Conservation (phyloP, 805 yeast genomes). For the Candida silvatica region DNA sequence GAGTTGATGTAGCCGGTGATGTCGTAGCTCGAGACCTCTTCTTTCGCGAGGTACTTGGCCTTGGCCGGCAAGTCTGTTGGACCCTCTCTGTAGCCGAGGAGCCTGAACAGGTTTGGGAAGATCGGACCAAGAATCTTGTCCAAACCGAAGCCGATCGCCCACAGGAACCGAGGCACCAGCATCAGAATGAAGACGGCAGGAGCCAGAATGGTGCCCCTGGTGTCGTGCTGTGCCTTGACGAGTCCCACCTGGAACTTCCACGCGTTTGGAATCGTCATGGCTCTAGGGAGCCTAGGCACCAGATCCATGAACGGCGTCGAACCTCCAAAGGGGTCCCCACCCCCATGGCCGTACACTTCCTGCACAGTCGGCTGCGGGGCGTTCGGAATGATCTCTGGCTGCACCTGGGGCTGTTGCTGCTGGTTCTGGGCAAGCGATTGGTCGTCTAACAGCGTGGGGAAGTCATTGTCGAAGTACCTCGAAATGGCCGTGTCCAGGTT, state of each 20-base stretch:
- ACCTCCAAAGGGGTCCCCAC: too few relatives aligned
- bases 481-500: constrained; percentile 54
- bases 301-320: constrained; percentile 6
- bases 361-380: too few relatives aligned
- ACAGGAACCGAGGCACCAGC: constrained; percentile 44
- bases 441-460: constrained; percentile 24
- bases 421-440: constrained; percentile 3
- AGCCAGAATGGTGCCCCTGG: constrained; percentile 9
- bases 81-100: constrained; percentile 20
- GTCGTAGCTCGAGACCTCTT: constrained; percentile 10
- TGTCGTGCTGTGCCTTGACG: constrained; percentile 2
- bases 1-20: constrained; percentile 11
- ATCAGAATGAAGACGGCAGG: constrained; percentile 44
- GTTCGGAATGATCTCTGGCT: too few relatives aligned
- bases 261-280: constrained; percentile 24
- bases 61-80: constrained; percentile 24
- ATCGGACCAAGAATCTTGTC: constrained; percentile 24
- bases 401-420: not conserved
- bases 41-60: constrained; percentile 17
- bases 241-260: constrained; percentile 29
- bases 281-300: constrained; percentile 27
- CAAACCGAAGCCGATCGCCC: constrained; percentile 32
- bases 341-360: too few relatives aligned
- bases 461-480: constrained; percentile 50
- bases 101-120: constrained; percentile 25